Evolutionary conservation across 768 basidiomycete genomes (phyloP).

Genomic region (Tulasnella sp.): DNA sequence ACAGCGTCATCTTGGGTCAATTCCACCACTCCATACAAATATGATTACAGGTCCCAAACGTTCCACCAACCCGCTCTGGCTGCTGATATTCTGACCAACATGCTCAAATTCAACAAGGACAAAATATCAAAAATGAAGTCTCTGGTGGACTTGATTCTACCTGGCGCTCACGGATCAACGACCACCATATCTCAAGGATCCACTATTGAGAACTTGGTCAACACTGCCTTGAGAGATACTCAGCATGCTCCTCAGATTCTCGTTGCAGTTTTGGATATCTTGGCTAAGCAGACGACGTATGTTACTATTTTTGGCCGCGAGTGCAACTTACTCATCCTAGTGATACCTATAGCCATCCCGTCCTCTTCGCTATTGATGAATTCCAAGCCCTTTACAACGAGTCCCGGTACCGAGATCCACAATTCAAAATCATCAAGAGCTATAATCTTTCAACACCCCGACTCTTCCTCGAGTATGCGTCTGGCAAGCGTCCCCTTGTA

Average conservation of each 20-base stretch:
- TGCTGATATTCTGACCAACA: constrained; percentile 40
- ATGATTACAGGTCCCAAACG: constrained; percentile 61
- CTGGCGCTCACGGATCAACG: constrained; percentile 9
- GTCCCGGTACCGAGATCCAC: constrained; percentile 59
- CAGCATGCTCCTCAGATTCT: constrained; percentile 43
- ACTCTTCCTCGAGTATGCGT: constrained; percentile 61
- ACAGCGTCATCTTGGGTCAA: constrained; percentile 48
- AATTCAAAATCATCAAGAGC: constrained; percentile 51
- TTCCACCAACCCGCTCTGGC: constrained; percentile 62
- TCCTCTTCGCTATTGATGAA: constrained; percentile 77
- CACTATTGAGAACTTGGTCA: constrained; percentile 40
- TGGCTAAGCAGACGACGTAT: constrained; percentile 54
- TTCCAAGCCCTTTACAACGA: constrained; percentile 64
- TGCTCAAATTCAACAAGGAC: background rate
- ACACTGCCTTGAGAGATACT: constrained; percentile 43
- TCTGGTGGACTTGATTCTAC: constrained; percentile 3
- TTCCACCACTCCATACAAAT: constrained; percentile 56
- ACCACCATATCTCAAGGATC: constrained; percentile 29
- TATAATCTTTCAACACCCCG: constrained; percentile 72
- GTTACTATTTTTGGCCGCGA: constrained; percentile 19
- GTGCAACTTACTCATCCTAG: background rate
- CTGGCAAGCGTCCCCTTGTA: constrained; percentile 57
- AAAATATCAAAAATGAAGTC: constrained; percentile 4
- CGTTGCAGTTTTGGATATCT: constrained; percentile 42
- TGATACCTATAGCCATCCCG: constrained; percentile 42